Evolutionary conservation across 2,329 filamentous ascomycete species (phyloP).

Genomic region (Arachnopeziza araneosa): DNA sequence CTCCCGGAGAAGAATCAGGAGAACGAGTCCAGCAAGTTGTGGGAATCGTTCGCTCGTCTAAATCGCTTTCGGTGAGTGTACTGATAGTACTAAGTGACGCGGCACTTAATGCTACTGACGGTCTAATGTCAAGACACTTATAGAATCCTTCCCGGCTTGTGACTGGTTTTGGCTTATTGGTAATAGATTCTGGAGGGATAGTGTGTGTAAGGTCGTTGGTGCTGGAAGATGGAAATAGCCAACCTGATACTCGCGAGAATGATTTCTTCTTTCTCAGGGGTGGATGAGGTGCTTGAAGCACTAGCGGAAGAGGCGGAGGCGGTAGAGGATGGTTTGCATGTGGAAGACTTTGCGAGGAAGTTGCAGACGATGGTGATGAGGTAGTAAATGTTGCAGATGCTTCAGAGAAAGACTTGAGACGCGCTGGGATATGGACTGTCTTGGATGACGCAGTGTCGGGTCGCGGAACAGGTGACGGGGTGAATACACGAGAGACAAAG

Average conservation of each 20-base stretch:
- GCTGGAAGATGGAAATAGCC: constrained; percentile 40
- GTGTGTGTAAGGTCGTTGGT: constrained; percentile 38
- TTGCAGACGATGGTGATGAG: constrained; percentile 9
- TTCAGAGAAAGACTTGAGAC: constrained; percentile 28
- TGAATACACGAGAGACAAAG: constrained; percentile 33
- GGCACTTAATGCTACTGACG: constrained; percentile 6
- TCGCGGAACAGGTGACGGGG: constrained; percentile 20
- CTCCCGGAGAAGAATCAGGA: constrained; percentile 31
- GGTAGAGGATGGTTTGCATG: constrained; percentile 12
- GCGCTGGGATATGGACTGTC: constrained; percentile 31
- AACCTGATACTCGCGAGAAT: constrained; percentile 55
- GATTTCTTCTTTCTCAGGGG: constrained; percentile 62
- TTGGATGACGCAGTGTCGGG: constrained; percentile 33
- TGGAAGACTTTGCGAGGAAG: constrained; percentile 4
- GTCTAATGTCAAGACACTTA: constrained; percentile 41
- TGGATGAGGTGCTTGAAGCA: constrained; percentile 43
- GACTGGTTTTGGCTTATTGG: constrained; percentile 49
- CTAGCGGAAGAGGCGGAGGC: constrained; percentile 51
- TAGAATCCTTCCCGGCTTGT: constrained; percentile 52
- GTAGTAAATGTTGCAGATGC: constrained; percentile 25
- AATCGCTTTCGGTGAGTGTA: constrained; percentile 40
- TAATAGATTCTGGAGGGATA: constrained; percentile 45
- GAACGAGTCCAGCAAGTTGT: constrained; percentile 41
- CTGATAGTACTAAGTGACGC: constrained; percentile 41
- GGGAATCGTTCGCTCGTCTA: constrained; percentile 40